A percentile compares a stretch with the other conserved stretches of the same genome.
These are phyloP conservation scores for Globisporangium perplexum DNA, from an alignment of 352 stramenopile species.

Conservation along the genomic window DNA sequence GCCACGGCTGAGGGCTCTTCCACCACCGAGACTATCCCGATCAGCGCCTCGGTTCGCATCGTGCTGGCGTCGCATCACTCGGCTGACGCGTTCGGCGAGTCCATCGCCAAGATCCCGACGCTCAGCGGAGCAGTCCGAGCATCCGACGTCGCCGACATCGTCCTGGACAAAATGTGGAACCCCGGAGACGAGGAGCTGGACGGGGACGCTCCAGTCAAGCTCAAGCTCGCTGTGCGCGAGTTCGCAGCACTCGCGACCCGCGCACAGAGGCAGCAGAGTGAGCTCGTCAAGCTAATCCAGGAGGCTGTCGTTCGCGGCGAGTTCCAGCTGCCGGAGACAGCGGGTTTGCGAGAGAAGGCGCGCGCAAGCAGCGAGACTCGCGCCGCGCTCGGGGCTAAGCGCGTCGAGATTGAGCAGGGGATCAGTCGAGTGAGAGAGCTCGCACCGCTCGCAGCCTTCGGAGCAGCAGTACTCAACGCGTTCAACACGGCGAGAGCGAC, in stretches of 20 bases:
- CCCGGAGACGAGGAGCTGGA: slow-evolving; percentile 2
- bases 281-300: slow-evolving; percentile 38
- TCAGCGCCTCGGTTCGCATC: slow-evolving; percentile 36
- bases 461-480: slow-evolving; percentile 34
- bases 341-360: slow-evolving; percentile 23
- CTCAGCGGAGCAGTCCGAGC: slow-evolving; percentile 23
- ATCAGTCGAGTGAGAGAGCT: slow-evolving; percentile 14
- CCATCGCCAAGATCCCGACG: slow-evolving; percentile 24
- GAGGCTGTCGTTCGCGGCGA: slow-evolving; percentile 31
- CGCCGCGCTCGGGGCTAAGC: slow-evolving; percentile 4
- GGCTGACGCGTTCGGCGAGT: slow-evolving; percentile 32
- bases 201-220: not conserved
- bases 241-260: slow-evolving; percentile 15
- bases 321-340: slow-evolving; percentile 36
- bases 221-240: slow-evolving; percentile 31
- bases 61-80: slow-evolving; percentile 32
- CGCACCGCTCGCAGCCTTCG: slow-evolving; percentile 19
- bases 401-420: slow-evolving; percentile 12
- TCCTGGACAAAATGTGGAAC: slow-evolving; percentile 50
- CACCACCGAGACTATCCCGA: slow-evolving; percentile 10
- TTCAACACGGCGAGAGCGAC: slow-evolving; percentile 19
- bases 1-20: not conserved
- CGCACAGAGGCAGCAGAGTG: slow-evolving; percentile 13
- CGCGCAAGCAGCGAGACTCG: slow-evolving; percentile 24
- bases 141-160: slow-evolving; percentile 22